A percentile compares a stretch with the other conserved stretches of the same genome.
Conservation (phyloP, 768 basidiomycete species). For the Collybia sordida region DNA sequence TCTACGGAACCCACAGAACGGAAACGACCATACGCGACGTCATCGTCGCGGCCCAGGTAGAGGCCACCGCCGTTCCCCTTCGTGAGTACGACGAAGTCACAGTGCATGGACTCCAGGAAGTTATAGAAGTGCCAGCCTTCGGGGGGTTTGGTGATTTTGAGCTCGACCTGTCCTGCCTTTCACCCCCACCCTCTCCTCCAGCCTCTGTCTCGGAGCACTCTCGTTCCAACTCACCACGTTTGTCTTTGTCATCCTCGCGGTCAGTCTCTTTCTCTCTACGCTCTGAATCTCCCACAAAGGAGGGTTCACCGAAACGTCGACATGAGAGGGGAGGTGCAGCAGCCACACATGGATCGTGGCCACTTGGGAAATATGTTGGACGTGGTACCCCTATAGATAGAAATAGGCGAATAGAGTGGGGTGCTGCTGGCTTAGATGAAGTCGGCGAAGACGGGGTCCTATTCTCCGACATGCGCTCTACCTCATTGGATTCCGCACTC, state of each 20-base stretch:
- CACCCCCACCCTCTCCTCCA: slow-evolving; percentile 38
- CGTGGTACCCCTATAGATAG: slow-evolving; percentile 50
- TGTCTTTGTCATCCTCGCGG: slow-evolving; percentile 29
- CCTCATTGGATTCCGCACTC: slow-evolving; percentile 37
- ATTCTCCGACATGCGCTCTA: slow-evolving; percentile 33
- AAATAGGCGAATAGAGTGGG: slow-evolving; percentile 44
- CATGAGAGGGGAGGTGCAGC: slow-evolving; percentile 26
- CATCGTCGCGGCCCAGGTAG: slow-evolving; percentile 20
- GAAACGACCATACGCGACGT: slow-evolving; percentile 22
- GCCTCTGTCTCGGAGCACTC: slow-evolving; percentile 31
- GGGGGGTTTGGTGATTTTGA: slow-evolving; percentile 46
- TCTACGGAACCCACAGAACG: too few relatives aligned
- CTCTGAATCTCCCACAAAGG: slow-evolving; percentile 24
- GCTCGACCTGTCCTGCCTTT: slow-evolving; percentile 45
- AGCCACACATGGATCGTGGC: slow-evolving; percentile 41
- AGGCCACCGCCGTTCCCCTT: slow-evolving; percentile 12
- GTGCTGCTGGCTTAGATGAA: slow-evolving; percentile 32
- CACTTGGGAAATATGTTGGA: slow-evolving; percentile 41
- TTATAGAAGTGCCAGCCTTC: slow-evolving; percentile 27
- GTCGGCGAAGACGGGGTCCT: slow-evolving; percentile 47
- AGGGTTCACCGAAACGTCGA: slow-evolving; percentile 22
- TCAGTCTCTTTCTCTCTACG: slow-evolving; percentile 36
- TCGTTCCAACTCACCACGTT: slow-evolving; percentile 29
- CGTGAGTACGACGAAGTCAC: slow-evolving; percentile 24
- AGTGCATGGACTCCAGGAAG: slow-evolving; percentile 18